Percentiles rank a stretch among this genome's conserved stretches.
Conservation (phyloP, 345 rosid species). For the Salix brachista region DNA sequence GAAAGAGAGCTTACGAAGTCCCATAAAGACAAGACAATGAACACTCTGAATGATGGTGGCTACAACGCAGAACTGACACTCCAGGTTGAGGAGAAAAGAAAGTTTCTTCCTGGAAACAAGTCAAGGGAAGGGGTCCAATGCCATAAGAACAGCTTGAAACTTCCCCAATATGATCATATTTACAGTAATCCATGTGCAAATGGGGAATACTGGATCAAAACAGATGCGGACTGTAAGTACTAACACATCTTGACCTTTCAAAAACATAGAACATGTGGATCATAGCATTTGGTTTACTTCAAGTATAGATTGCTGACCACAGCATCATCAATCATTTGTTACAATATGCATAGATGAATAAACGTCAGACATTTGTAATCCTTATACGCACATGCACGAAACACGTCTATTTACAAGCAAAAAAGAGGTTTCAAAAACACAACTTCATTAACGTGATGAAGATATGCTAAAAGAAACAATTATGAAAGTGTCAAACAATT, state of each 20-base stretch:
- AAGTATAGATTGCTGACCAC: not conserved
- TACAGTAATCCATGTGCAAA: slow-evolving; percentile 35
- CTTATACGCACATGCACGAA: not conserved
- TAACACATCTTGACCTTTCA: not conserved
- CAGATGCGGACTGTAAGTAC: slow-evolving; percentile 90
- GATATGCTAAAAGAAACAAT: not conserved
- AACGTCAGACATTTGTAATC: not conserved
- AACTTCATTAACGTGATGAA: not conserved
- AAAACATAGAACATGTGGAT: not conserved
- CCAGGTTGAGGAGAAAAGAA: slow-evolving; percentile 25
- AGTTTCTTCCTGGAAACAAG: slow-evolving; percentile 24
- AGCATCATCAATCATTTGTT: not conserved
- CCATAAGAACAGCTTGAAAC: slow-evolving; percentile 34
- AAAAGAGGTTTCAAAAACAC: not conserved
- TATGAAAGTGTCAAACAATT: not conserved
- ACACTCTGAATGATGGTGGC: slow-evolving; percentile 15
- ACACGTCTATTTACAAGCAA: not conserved
- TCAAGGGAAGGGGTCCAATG: slow-evolving; percentile 26
- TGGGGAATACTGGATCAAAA: slow-evolving; percentile 82
- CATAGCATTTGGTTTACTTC: slow-evolving; percentile 4
- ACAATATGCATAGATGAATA: slow-evolving; percentile 2
- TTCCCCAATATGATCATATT: slow-evolving; percentile 28
- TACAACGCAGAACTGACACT: slow-evolving; percentile 20
- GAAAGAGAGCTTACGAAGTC: slow-evolving; percentile 25
- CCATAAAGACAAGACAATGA: slow-evolving; percentile 18